phyloP scores from a whole-genome alignment of 2,329 filamentous ascomycete species.

The Fusarium kyushuense region DNA sequence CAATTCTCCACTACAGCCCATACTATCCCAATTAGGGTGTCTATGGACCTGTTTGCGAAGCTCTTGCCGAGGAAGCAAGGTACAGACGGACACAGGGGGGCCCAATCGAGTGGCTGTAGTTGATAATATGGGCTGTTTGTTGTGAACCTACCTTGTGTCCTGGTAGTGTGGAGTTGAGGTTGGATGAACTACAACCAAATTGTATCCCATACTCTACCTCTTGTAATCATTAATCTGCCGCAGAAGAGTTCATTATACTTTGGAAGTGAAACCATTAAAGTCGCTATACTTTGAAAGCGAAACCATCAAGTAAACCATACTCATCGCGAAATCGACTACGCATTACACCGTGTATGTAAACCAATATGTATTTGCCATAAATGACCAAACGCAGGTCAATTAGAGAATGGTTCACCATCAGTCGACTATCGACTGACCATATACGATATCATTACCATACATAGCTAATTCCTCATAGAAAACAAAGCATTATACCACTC shows the following conservation, averaged over 20 bases:
- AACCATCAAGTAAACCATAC: no score
- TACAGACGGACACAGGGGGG: not conserved
- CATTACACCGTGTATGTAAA: not conserved
- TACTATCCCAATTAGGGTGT: conserved; percentile 17
- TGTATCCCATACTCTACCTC: not conserved
- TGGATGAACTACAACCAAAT: not conserved
- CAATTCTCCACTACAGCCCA: conserved; percentile 24
- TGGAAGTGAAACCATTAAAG: no score
- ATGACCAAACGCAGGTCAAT: not conserved
- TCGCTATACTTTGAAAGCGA: no score
- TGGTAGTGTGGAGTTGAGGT: conserved; percentile 9
- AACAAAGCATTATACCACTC: not conserved
- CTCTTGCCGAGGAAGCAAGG: conserved; percentile 24
- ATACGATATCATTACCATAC: not conserved
- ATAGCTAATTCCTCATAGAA: not conserved
- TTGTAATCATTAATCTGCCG: no score
- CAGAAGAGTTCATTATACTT: no score
- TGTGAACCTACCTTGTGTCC: conserved; percentile 6
- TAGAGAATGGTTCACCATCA: not conserved
- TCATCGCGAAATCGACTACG: not conserved
- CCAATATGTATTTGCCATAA: not conserved
- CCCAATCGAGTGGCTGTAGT: conserved; percentile 21
- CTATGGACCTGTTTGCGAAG: conserved; percentile 6
- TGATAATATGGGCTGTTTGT: conserved; percentile 7
- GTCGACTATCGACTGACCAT: not conserved